Base-by-base conservation (phyloP, 352 stramenopile genomes). In the Phytophthora ramorum region DNA sequence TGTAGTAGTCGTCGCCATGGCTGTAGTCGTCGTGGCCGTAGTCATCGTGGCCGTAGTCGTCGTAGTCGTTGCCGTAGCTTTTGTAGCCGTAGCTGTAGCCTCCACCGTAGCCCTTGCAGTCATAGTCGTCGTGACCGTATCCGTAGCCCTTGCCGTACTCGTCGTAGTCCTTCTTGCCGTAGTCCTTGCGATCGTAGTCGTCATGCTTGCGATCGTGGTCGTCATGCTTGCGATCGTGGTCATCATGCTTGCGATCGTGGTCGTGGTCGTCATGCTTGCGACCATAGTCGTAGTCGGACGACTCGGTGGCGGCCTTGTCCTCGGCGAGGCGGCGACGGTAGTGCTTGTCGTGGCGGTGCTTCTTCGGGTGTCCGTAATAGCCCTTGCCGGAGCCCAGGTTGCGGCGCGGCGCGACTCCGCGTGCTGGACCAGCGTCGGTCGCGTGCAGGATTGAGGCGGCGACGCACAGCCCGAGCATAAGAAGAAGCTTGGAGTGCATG, bases 401-500 rank as follows among this genome's bases (percentile, higher is more conserved):
- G 32, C 57, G 54, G 28, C 47, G 63, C 19, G 57, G 38, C 3
- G 49, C 35, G 28, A 66, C 38, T 45, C 52, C 24, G 22, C 20
- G 44, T n/a, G n/a, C n/a, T n/a, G n/a, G n/a, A n/a, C n/a, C n/a
- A 20, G 45, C 45, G 24, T 51, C 45, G 45, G 45, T 51, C 24
- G 45, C 45, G 22, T 51, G 45, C 26, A 51, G 45, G 24, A 51
- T 16, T 20, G 56, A 66, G 41, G 46, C 38, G 43, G 30, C 45
- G 52, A 63, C 14, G 30, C 58, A 69, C n/a, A 73, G 52, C 6
- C 51, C 24, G 20, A 68, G n/a, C 3, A 68, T 13, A 43, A 37
- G 32, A n/a, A 73, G 38, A 2, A 57, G 16, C 45, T 69, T 73
- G 28, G 58, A 64, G 45, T 69, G 58, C 52, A 73, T 73, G 44